phyloP scores from a whole-genome alignment of 495 filamentous ascomycete genomes.

The Aspergillus sparsus region DNA sequence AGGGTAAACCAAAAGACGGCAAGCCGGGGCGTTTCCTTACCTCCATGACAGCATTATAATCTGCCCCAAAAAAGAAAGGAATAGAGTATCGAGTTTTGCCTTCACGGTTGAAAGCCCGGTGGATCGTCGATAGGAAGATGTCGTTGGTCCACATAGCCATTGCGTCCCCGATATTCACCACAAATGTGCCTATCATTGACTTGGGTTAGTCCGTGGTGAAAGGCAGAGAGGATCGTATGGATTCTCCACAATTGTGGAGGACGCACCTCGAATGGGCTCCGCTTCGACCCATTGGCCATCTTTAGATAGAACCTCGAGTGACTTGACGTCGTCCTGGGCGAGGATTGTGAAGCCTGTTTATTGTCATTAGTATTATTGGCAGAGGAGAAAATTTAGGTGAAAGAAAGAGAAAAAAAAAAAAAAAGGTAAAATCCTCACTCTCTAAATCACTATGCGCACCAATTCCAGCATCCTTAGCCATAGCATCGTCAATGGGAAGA shows the following conservation, averaged over 20 bases:
- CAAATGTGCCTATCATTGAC: neutral
- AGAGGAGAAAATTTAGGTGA: too few relatives aligned
- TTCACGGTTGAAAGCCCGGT: conserved; percentile 1
- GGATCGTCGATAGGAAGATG: conserved; percentile 4
- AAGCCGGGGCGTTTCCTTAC: neutral
- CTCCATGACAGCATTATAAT: neutral
- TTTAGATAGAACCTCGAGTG: neutral
- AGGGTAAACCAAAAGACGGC: too few relatives aligned
- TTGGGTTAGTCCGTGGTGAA: neutral
- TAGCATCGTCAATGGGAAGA: neutral
- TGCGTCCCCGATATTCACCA: conserved; percentile 1
- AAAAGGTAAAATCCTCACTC: neutral
- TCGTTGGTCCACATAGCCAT: conserved; percentile 2
- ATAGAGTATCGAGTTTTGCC: neutral
- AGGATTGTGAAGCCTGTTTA: neutral
- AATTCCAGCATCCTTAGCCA: neutral
- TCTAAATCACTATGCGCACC: conserved; percentile 2
- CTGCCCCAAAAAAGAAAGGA: neutral
- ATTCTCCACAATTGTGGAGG: too few relatives aligned
- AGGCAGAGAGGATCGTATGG: neutral
- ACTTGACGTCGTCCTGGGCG: neutral
- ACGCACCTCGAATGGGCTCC: conserved; percentile 1
- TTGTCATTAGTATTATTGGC: neutral
- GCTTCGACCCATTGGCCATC: neutral
- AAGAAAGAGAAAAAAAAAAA: neutral